A percentile compares a stretch with the other conserved stretches of the same genome.
Conservation (phyloP, 1,284 basidiomycete species). For the Pseudozyma tsukubaensis region DNA sequence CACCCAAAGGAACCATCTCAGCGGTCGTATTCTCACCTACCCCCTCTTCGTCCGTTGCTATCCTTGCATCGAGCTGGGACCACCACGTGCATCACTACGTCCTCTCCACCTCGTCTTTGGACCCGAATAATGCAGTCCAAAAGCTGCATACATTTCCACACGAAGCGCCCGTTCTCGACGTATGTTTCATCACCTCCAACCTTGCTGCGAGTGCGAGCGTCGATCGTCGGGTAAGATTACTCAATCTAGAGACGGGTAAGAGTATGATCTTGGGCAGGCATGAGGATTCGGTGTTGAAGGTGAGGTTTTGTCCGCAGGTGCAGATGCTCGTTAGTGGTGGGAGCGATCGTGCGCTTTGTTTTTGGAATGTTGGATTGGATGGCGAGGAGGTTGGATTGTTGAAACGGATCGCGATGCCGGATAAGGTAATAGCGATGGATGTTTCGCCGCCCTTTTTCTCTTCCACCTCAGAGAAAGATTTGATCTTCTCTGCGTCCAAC, state of each 20-base stretch:
- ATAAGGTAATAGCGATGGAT: slow-evolving; percentile 65
- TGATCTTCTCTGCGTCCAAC: slow-evolving; percentile 9
- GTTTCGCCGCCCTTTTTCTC: slow-evolving; percentile 40
- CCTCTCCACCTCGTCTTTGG: neutral
- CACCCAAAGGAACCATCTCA: slow-evolving; percentile 50
- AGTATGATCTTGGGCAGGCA: slow-evolving; percentile 63
- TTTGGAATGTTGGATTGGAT: slow-evolving; percentile 52
- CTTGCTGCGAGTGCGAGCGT: slow-evolving; percentile 59
- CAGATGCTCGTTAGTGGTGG: slow-evolving; percentile 48
- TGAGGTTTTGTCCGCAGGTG: slow-evolving; percentile 52
- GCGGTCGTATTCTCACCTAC: slow-evolving; percentile 47
- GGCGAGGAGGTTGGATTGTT: slow-evolving; percentile 13
- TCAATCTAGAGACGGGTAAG: slow-evolving; percentile 55
- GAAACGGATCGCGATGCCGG: slow-evolving; percentile 49
- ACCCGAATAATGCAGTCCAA: slow-evolving; percentile 1
- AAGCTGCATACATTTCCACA: slow-evolving; percentile 59
- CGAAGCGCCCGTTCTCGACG: slow-evolving; percentile 65
- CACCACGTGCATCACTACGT: slow-evolving; percentile 56
- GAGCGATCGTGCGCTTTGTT: slow-evolving; percentile 52
- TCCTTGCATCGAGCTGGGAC: slow-evolving; percentile 65
- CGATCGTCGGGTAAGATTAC: slow-evolving; percentile 61
- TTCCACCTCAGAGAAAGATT: neutral
- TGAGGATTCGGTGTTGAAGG: slow-evolving; percentile 45
- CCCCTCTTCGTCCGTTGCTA: neutral
- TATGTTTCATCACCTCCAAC: slow-evolving; percentile 55